A percentile compares a stretch with the other conserved stretches of the same genome.
Evolutionary conservation across 169 alveolate genomes (phyloP).

Genomic region (Plasmodium malariae): DNA sequence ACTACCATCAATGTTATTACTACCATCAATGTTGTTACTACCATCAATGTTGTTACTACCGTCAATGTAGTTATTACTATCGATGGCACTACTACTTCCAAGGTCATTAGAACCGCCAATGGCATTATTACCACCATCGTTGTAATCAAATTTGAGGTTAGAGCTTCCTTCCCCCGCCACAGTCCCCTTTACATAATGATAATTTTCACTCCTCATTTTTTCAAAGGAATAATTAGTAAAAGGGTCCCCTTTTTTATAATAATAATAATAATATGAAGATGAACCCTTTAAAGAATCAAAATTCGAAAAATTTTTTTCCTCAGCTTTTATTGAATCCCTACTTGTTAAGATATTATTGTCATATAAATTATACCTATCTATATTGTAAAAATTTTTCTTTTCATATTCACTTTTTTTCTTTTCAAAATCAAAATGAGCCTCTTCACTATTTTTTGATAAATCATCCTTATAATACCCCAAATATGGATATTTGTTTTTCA

Average conservation of each 20-base stretch:
- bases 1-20: too few relatives aligned
- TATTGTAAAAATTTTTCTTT: conserved; percentile 4
- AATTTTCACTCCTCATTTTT: not conserved
- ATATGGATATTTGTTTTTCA: conserved; percentile 1
- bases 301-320: not conserved
- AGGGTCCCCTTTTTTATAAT: conserved; percentile 36
- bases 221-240: conserved; percentile 67
- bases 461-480: not conserved
- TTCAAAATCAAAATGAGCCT: conserved; percentile 66
- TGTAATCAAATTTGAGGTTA: too few relatives aligned
- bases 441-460: conserved; percentile 34
- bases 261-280: not conserved
- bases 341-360: conserved; percentile 21
- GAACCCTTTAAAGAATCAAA: conserved; percentile 19
- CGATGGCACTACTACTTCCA: too few relatives aligned
- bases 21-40: too few relatives aligned
- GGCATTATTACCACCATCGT: too few relatives aligned
- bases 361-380: not conserved
- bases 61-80: too few relatives aligned
- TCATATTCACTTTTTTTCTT: conserved; percentile 12
- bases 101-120: too few relatives aligned
- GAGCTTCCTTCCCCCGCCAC: not conserved
- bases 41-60: too few relatives aligned
- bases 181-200: not conserved
- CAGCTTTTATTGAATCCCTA: not conserved